A percentile compares a stretch with the other conserved stretches of the same genome.
phyloP scores from a whole-genome alignment of 306 rosid species.

The Rosa rugosa region DNA sequence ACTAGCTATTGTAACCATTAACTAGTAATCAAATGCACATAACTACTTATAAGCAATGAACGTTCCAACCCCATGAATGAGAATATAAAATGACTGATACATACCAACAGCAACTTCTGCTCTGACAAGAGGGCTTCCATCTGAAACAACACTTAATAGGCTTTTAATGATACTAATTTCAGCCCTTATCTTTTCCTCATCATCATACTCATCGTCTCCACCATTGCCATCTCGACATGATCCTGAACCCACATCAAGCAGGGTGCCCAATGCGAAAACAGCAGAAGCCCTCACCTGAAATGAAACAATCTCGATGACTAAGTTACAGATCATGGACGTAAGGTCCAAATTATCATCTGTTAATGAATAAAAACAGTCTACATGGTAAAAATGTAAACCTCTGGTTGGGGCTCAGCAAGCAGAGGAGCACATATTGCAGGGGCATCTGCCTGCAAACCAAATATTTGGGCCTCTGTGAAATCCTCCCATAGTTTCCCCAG shows the following conservation, averaged over 20 bases:
- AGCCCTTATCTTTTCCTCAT: conserved; percentile 79
- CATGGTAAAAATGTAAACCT: conserved; percentile 49
- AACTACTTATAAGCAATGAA: not conserved
- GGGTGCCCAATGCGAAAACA: conserved; percentile 89
- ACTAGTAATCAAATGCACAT: conserved; percentile 7
- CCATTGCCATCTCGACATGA: conserved; percentile 65
- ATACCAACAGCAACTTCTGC: conserved; percentile 97
- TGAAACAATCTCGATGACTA: conserved; percentile 19
- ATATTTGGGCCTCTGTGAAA: conserved; percentile 69
- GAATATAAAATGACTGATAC: conserved; percentile 40
- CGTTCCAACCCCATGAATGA: conserved; percentile 12
- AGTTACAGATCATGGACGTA: conserved; percentile 13
- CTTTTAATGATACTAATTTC: conserved; percentile 82
- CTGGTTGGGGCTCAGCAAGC: conserved; percentile 85
- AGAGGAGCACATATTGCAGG: conserved; percentile 67
- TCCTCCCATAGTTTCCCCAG: conserved; percentile 98
- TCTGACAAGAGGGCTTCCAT: conserved; percentile 98
- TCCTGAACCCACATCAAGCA: conserved; percentile 81
- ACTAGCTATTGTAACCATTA: not conserved
- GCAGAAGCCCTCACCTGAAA: conserved; percentile 98
- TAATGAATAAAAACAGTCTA: conserved; percentile 19
- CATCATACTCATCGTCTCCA: conserved; percentile 85
- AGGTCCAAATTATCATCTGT: conserved; percentile 1
- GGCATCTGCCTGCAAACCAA: conserved; percentile 83
- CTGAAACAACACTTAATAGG: conserved; percentile 78